phyloP scores from a whole-genome alignment of 352 stramenopile species.

The Peronospora tabacina region DNA sequence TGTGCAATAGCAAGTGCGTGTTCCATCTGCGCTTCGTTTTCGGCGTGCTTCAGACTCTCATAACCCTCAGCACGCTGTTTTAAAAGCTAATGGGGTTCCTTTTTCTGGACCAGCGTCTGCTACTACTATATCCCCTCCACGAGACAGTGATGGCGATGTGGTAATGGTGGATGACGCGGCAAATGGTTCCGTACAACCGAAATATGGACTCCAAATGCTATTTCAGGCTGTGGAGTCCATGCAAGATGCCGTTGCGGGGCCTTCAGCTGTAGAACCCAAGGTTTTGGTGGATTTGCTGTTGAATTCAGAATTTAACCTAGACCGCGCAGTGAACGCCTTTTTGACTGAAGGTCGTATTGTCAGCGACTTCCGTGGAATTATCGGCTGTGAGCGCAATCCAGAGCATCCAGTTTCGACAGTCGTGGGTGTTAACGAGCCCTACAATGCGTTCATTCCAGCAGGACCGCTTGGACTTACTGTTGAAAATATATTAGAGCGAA shows the following conservation, averaged over 20 bases:
- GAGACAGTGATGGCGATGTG: constrained; percentile 57
- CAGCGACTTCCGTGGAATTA: constrained; percentile 69
- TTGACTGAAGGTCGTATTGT: constrained; percentile 71
- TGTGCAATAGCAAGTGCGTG: constrained; percentile 36
- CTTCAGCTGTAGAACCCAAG: constrained; percentile 54
- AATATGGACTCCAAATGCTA: constrained; percentile 71
- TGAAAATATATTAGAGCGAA: constrained; percentile 85
- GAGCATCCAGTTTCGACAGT: constrained; percentile 37
- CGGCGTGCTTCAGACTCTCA: constrained; percentile 55
- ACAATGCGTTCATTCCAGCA: constrained; percentile 65
- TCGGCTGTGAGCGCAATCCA: constrained; percentile 64
- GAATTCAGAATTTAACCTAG: constrained; percentile 69
- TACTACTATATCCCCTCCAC: constrained; percentile 8
- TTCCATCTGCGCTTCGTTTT: constrained; percentile 63
- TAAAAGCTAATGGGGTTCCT: constrained; percentile 14
- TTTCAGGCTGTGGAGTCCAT: constrained; percentile 76
- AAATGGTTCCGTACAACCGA: constrained; percentile 42
- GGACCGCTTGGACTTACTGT: constrained; percentile 78
- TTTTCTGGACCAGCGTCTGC: neutral
- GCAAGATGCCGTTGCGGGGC: constrained; percentile 58
- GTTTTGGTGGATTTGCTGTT: constrained; percentile 66
- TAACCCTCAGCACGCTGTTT: constrained; percentile 7
- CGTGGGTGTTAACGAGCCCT: constrained; percentile 44
- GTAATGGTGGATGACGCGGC: constrained; percentile 38
- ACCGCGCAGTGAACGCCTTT: constrained; percentile 76